Evolutionary conservation across 306 rosid genomes (phyloP), one percentile per base, ranked within the genome.

Genomic region (Fragaria nilgerrensis): DNA sequence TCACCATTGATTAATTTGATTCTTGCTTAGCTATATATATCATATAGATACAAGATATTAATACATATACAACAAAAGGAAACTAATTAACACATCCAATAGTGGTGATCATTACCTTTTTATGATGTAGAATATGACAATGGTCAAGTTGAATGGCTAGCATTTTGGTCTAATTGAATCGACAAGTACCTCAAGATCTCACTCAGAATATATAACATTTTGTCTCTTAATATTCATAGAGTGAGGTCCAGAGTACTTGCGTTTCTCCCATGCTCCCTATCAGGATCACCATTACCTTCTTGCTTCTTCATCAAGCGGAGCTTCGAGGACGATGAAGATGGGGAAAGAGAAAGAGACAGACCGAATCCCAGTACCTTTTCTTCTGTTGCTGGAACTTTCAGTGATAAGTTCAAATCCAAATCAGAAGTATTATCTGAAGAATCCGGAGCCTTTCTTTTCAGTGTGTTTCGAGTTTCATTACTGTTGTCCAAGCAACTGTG

Each of bases 231-330:
- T 63, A 83, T 83, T 86, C 87, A 83, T 29, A 83, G 71, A 78
- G 85, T 81, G 85, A 83, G 88, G 83, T 85, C 85, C 62, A 85
- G 85, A 75, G 88, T 81, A 78, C 85, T 81, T 69, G 81, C 44
- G 58, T 20, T 50, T 70, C 59, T 78, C 68, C 72, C 70, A 55
- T 13, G 75, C 70, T 69, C 78, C 71, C 67, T 37, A 47, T 70
- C 52, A 59, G 36, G 13, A 29, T 36, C 74, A 23, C 53, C 22
- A 27, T 32, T 29, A 27, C 80, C 49, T 66, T 47, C 52, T 32
- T 55, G 19, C 71, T 77, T 77, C 53, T 56, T 58, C 39, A 58
- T 50, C 39, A 64, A 43, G 64, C 85, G 73, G 48, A 68, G 76
- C 62, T 72, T 78, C 39, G 75, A 71, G 17, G 83, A 36, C 27